phyloP scores from a whole-genome alignment of 768 basidiomycete genomes.

The Leccinum boreale region DNA sequence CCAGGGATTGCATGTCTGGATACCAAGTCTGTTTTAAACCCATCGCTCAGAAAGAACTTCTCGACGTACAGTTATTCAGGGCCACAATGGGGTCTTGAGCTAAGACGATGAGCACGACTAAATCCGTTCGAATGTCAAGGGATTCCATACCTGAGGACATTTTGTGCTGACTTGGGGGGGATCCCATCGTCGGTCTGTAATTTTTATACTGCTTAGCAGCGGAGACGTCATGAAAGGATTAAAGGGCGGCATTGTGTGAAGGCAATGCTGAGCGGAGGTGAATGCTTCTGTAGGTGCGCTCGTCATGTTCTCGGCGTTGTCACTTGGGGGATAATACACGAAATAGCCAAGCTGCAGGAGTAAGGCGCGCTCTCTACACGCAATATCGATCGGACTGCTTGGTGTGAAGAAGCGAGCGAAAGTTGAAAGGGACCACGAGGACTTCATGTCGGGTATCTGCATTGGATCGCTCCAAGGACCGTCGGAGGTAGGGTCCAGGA shows the following conservation, averaged over 20 bases:
- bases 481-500: slow-evolving; percentile 22
- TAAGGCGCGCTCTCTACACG: slow-evolving; percentile 30
- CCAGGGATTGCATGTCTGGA: slow-evolving; percentile 53
- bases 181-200: slow-evolving; percentile 15
- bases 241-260: slow-evolving; percentile 23
- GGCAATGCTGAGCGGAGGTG: slow-evolving; percentile 31
- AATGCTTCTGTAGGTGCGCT: slow-evolving; percentile 19
- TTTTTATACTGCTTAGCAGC: slow-evolving; percentile 27
- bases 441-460: slow-evolving; percentile 38
- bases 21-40: neutral
- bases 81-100: slow-evolving; percentile 29
- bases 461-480: slow-evolving; percentile 32
- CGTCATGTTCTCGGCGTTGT: slow-evolving; percentile 30
- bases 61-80: slow-evolving; percentile 41
- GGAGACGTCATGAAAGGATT: slow-evolving; percentile 18
- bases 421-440: slow-evolving; percentile 29
- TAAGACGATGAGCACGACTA: slow-evolving; percentile 15
- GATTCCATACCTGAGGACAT: slow-evolving; percentile 23
- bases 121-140: neutral
- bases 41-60: neutral
- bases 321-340: slow-evolving; percentile 26
- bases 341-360: slow-evolving; percentile 29
- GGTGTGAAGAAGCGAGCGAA: slow-evolving; percentile 32
- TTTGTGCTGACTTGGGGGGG: slow-evolving; percentile 10
- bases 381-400: slow-evolving; percentile 33